Percentiles rank a stretch among this genome's conserved stretches.
Evolutionary conservation across 116 monocot species (phyloP).

Genomic region (Papilionanthe hybrid): DNA sequence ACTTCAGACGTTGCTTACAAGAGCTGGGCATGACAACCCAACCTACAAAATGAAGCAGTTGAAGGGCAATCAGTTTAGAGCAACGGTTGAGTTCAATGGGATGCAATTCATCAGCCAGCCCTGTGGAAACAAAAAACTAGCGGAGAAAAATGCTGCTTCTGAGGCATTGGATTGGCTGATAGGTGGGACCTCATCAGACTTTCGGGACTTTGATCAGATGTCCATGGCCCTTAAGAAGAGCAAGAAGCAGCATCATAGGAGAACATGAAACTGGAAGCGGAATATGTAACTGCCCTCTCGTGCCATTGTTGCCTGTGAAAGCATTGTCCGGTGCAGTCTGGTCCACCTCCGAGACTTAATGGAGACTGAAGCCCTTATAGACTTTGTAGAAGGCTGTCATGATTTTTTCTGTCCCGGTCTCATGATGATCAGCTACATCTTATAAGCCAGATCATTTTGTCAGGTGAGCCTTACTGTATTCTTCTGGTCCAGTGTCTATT

Average conservation of each 20-base stretch:
- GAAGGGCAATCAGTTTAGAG: slow-evolving; percentile 50
- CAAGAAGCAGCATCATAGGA: slow-evolving; percentile 59
- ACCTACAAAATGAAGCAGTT: slow-evolving; percentile 65
- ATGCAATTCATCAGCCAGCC: slow-evolving; percentile 94
- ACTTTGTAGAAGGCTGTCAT: too few species aligned
- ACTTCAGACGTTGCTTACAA: slow-evolving; percentile 68
- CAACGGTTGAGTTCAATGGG: slow-evolving; percentile 79
- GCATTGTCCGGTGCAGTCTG: too few species aligned
- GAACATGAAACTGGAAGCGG: slow-evolving; percentile 9
- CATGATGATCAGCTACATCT: too few species aligned
- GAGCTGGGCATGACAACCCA: slow-evolving; percentile 78
- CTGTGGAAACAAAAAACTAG: slow-evolving; percentile 74
- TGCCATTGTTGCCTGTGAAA: too few species aligned
- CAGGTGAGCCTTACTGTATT: too few species aligned
- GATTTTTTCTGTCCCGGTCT: too few species aligned
- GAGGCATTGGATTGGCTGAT: slow-evolving; percentile 81
- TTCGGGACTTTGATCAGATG: slow-evolving; percentile 50
- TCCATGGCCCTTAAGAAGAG: slow-evolving; percentile 53
- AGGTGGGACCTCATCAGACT: slow-evolving; percentile 36
- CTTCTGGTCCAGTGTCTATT: too few species aligned
- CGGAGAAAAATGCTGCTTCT: slow-evolving; percentile 77
- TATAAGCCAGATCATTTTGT: too few species aligned
- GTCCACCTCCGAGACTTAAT: too few species aligned
- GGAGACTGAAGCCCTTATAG: too few species aligned
- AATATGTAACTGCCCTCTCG: too few species aligned